Conservation (phyloP, 1,284 basidiomycete species). For the Cutaneotrichosporon sp. region DNA sequence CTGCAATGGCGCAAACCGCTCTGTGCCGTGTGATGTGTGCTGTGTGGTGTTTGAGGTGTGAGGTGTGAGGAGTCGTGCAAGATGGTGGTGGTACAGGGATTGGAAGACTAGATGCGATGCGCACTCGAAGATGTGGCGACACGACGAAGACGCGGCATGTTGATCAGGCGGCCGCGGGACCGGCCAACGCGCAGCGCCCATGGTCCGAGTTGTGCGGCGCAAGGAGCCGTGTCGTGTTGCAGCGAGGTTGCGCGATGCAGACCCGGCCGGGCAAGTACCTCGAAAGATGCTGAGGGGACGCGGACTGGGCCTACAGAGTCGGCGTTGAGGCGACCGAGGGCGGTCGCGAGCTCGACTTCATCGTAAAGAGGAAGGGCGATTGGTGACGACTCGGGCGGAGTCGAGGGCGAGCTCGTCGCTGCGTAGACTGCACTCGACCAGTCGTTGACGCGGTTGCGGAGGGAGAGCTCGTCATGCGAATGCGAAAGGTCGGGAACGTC, state of each 20-base stretch:
- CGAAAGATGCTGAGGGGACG: not conserved
- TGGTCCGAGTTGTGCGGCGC: slow-evolving; percentile 8
- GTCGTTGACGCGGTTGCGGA: slow-evolving; percentile 6
- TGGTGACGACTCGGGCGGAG: slow-evolving; percentile 1
- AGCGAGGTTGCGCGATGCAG: not conserved
- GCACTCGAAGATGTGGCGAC: not conserved
- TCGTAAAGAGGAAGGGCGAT: not conserved
- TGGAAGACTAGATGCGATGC: not conserved
- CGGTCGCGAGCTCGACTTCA: not conserved
- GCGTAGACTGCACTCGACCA: slow-evolving; percentile 14
- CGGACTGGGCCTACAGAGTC: not conserved
- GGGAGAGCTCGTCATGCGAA: slow-evolving; percentile 7
- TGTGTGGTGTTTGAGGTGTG: not conserved
- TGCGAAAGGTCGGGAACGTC: not conserved
- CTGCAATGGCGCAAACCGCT: no score
- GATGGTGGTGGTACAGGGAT: no score
- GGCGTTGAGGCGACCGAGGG: slow-evolving; percentile 10
- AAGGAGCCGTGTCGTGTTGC: not conserved
- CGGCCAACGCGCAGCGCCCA: slow-evolving; percentile 16
- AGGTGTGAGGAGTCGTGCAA: not conserved
- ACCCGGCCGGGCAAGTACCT: not conserved
- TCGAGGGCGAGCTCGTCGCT: slow-evolving; percentile 6
- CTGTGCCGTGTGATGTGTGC: not conserved
- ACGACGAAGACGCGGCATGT: slow-evolving; percentile 11
- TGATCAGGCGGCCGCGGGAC: slow-evolving; percentile 12